Conservation (phyloP, 805 yeast genomes). For the Cyberlindnera suaveolens region DNA sequence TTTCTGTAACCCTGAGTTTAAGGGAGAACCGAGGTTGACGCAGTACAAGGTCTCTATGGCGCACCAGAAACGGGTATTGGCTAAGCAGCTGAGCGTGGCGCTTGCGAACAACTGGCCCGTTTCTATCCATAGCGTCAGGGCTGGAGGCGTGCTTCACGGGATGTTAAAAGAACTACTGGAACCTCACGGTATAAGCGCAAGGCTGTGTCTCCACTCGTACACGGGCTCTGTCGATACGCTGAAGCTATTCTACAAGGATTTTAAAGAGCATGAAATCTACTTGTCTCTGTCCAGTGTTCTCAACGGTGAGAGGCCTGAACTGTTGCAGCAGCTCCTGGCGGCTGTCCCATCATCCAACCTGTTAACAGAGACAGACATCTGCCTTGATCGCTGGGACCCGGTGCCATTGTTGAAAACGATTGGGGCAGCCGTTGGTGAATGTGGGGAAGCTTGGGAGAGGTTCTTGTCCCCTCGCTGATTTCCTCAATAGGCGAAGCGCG, state of each 20-base stretch:
- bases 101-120: constrained; percentile 40
- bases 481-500: too few relatives aligned
- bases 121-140: constrained; percentile 81
- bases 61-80: constrained; percentile 60
- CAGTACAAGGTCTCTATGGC: constrained; percentile 50
- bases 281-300: constrained; percentile 11
- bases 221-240: constrained; percentile 77
- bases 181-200: constrained; percentile 20
- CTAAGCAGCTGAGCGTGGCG: constrained; percentile 50
- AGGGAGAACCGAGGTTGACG: constrained; percentile 22
- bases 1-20: constrained; percentile 31
- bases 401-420: background rate
- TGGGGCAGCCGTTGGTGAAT: background rate
- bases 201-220: constrained; percentile 74
- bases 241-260: constrained; percentile 32
- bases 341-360: constrained; percentile 5
- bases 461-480: too few relatives aligned
- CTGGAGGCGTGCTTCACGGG: constrained; percentile 58
- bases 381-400: constrained; percentile 11
- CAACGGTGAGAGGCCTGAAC: constrained; percentile 6
- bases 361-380: constrained; percentile 20
- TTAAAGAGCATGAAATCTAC: constrained; percentile 9
- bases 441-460: background rate
- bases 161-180: constrained; percentile 23
- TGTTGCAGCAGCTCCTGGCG: background rate